Evolutionary conservation across 495 filamentous ascomycete genomes (phyloP).

Genomic region (Penicillium malachiteum): DNA sequence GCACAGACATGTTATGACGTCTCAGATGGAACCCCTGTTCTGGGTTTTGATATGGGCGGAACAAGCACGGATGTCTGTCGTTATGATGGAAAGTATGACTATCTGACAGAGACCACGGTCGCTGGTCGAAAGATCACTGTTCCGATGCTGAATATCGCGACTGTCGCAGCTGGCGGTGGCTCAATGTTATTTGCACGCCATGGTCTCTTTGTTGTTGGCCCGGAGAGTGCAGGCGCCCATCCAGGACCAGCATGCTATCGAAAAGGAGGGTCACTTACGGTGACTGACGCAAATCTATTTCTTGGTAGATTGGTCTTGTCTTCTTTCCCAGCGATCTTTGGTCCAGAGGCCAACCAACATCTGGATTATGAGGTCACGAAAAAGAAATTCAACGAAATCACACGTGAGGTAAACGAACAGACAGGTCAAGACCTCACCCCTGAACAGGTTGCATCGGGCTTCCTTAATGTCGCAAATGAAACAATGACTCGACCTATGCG

Average conservation of each 20-base stretch:
- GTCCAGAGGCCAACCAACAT: constrained; percentile 1
- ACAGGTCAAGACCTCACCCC: constrained; percentile 15
- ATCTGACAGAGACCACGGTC: constrained; percentile 83
- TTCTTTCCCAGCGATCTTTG: constrained; percentile 17
- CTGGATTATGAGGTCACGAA: constrained; percentile 4
- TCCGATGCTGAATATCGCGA: constrained; percentile 36
- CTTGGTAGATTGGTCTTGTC: constrained; percentile 21
- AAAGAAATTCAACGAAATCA: constrained; percentile 6
- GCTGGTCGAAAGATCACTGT: constrained; percentile 30
- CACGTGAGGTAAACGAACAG: constrained; percentile 5
- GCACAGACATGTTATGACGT: constrained; percentile 11
- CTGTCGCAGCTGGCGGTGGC: constrained; percentile 45
- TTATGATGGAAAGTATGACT: constrained; percentile 75
- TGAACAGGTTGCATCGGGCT: constrained; percentile 38
- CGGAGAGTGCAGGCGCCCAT: constrained; percentile 22
- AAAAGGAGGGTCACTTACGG: constrained; percentile 36
- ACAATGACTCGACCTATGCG: constrained; percentile 39
- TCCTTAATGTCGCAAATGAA: constrained; percentile 38
- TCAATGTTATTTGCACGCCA: constrained; percentile 36
- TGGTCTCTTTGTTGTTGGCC: constrained; percentile 40
- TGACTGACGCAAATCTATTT: constrained; percentile 44
- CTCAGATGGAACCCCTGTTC: constrained; percentile 51
- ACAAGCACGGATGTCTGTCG: constrained; percentile 85
- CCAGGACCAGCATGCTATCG: constrained; percentile 22
- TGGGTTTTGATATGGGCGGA: constrained; percentile 90